phyloP scores from a whole-genome alignment of 768 basidiomycete genomes.

The Rhizopogon vulgaris region DNA sequence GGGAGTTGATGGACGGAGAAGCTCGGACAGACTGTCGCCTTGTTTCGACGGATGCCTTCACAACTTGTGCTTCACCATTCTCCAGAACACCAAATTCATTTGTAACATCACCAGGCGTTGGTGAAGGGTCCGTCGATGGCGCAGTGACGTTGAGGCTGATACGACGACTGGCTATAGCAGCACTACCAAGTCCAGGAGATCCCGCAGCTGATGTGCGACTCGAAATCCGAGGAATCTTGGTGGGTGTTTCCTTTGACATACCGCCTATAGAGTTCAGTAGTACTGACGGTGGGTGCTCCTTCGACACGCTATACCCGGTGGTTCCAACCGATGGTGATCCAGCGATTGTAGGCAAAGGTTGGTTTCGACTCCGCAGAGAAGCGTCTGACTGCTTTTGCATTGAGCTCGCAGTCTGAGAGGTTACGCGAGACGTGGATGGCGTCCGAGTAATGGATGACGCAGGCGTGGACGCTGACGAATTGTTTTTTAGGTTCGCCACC shows the following conservation, averaged over 20 bases:
- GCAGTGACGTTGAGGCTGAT: conserved; percentile 56
- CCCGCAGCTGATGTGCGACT: conserved; percentile 71
- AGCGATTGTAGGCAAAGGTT: conserved; percentile 78
- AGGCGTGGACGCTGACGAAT: conserved; percentile 38
- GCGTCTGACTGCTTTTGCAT: conserved; percentile 84
- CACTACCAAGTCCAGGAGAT: conserved; percentile 65
- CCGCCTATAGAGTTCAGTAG: conserved; percentile 45
- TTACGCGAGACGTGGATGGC: conserved; percentile 53
- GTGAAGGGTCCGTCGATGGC: conserved; percentile 62
- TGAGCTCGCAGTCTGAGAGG: conserved; percentile 80
- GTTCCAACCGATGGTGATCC: conserved; percentile 88
- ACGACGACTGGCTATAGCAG: conserved; percentile 51
- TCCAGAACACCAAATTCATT: conserved; percentile 86
- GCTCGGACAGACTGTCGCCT: conserved; percentile 55
- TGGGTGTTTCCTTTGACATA: conserved; percentile 78
- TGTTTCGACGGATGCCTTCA: conserved; percentile 31
- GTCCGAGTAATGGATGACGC: conserved; percentile 34
- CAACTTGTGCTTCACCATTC: conserved; percentile 41
- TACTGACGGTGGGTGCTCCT: conserved; percentile 52
- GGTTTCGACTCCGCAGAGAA: conserved; percentile 68
- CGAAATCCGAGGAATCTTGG: conserved; percentile 91
- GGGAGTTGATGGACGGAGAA: conserved; percentile 59
- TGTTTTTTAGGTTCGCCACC: conserved; percentile 72
- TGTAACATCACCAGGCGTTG: conserved; percentile 38
- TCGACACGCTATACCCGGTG: conserved; percentile 42